phyloP scores from a whole-genome alignment of 306 rosid genomes.

The Betula pendula region DNA sequence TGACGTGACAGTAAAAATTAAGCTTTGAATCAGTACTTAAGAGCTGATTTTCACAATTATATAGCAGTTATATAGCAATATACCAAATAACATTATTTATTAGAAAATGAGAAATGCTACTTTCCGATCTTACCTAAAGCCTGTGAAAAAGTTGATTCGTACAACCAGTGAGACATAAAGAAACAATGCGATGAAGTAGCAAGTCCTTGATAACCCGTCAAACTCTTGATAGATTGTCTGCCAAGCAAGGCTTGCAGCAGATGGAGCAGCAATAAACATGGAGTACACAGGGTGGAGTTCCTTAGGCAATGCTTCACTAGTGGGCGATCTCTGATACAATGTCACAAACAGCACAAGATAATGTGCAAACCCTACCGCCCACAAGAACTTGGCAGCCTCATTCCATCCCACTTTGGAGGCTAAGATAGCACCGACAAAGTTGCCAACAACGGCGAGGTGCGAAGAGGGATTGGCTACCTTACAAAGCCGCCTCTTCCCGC shows the following conservation, averaged over 20 bases:
- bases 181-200: slow-evolving; percentile 84
- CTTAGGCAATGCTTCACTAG: slow-evolving; percentile 79
- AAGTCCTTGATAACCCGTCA: slow-evolving; percentile 68
- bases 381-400: slow-evolving; percentile 80
- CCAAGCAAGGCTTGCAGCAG: slow-evolving; percentile 86
- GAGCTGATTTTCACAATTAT: too few species aligned
- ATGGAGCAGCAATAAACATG: slow-evolving; percentile 89
- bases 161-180: slow-evolving; percentile 68
- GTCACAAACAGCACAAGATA: slow-evolving; percentile 80
- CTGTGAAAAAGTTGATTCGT: slow-evolving; percentile 77
- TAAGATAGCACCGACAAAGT: slow-evolving; percentile 82
- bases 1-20: too few species aligned
- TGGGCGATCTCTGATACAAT: slow-evolving; percentile 84
- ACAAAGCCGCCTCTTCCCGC: slow-evolving; percentile 74
- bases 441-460: slow-evolving; percentile 82
- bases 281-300: slow-evolving; percentile 91
- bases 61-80: too few species aligned
- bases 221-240: slow-evolving; percentile 58
- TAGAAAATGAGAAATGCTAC: too few species aligned
- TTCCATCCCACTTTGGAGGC: slow-evolving; percentile 79
- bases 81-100: too few species aligned
- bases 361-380: slow-evolving; percentile 90
- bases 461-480: slow-evolving; percentile 79
- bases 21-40: too few species aligned
- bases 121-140: slow-evolving; percentile 83